phyloP scores from a whole-genome alignment of 495 filamentous ascomycete genomes.

The Umbilicaria muhlenbergii region DNA sequence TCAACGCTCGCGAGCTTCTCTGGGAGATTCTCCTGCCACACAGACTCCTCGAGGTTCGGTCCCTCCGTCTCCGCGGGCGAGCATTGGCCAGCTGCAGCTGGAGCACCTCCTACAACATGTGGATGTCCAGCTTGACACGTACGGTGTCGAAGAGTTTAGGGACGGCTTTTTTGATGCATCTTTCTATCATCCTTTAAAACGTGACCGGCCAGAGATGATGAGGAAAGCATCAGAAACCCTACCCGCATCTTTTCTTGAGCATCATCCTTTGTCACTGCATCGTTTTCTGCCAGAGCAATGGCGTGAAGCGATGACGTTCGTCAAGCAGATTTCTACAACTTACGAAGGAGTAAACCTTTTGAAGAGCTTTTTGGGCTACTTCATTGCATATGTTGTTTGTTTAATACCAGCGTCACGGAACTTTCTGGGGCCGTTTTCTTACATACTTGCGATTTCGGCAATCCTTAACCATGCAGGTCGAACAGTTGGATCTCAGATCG shows the following conservation, averaged over 20 bases:
- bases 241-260: conserved; percentile 21
- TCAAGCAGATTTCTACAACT: conserved; percentile 22
- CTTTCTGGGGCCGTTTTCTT: conserved; percentile 35
- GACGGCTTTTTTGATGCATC: conserved; percentile 46
- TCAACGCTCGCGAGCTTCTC: conserved; percentile 4
- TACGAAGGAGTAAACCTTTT: conserved; percentile 31
- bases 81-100: conserved; percentile 19
- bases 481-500: conserved; percentile 37
- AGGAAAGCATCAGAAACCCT: conserved; percentile 22
- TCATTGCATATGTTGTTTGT: conserved; percentile 36
- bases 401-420: conserved; percentile 26
- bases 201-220: conserved; percentile 16
- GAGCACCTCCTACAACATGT: conserved; percentile 23
- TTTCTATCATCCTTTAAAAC: conserved; percentile 28
- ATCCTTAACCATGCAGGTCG: conserved; percentile 39
- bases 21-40: neutral
- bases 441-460: conserved; percentile 35
- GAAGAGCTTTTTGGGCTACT: conserved; percentile 37
- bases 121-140: conserved; percentile 29
- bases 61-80: conserved; percentile 15
- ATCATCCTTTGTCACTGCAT: conserved; percentile 23
- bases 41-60: conserved; percentile 2
- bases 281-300: conserved; percentile 31
- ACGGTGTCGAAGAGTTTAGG: conserved; percentile 36
- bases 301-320: conserved; percentile 20